These are phyloP conservation scores for Xerocomellus intermedius DNA, from an alignment of 768 basidiomycete species.

Conservation along the genomic window DNA sequence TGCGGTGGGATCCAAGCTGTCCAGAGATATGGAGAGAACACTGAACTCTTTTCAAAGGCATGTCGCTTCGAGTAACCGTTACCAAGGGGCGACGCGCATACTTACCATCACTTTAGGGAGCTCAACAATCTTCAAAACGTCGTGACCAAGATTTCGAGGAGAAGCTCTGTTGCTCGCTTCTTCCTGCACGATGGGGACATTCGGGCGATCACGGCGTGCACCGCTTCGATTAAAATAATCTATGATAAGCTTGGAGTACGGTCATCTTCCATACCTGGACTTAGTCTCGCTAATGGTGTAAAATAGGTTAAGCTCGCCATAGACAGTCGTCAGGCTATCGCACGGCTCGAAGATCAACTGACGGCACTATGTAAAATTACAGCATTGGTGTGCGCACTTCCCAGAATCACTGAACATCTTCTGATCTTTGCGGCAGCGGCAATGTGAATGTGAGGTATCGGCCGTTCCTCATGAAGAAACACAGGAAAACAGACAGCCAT, in stretches of 20 bases:
- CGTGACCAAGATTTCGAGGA: constrained; percentile 7
- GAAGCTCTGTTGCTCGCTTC: constrained; percentile 3
- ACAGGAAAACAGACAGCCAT: not conserved
- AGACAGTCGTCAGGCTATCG: constrained; percentile 5
- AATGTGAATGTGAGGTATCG: constrained; percentile 4
- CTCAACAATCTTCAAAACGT: constrained; percentile 3
- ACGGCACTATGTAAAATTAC: not conserved
- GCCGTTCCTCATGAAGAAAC: not conserved
- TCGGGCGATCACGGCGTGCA: constrained; percentile 5
- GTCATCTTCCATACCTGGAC: not conserved
- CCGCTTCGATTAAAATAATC: constrained; percentile 7
- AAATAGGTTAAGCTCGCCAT: constrained; percentile 13
- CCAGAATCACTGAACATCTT: not conserved
- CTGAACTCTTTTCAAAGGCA: constrained; percentile 8
- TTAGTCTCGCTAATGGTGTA: not conserved
- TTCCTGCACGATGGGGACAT: constrained; percentile 11
- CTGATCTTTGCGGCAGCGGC: constrained; percentile 5
- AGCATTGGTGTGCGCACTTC: not conserved
- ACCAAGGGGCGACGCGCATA: too few species aligned
- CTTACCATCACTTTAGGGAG: constrained; percentile 1
- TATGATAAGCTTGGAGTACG: constrained; percentile 9
- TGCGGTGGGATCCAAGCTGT: not conserved
- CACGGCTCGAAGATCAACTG: constrained; percentile 12
- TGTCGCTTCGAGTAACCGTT: not conserved
- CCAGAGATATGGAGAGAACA: constrained; percentile 2